phyloP scores from a whole-genome alignment of 768 basidiomycete species.

The Naganishia antarctica region DNA sequence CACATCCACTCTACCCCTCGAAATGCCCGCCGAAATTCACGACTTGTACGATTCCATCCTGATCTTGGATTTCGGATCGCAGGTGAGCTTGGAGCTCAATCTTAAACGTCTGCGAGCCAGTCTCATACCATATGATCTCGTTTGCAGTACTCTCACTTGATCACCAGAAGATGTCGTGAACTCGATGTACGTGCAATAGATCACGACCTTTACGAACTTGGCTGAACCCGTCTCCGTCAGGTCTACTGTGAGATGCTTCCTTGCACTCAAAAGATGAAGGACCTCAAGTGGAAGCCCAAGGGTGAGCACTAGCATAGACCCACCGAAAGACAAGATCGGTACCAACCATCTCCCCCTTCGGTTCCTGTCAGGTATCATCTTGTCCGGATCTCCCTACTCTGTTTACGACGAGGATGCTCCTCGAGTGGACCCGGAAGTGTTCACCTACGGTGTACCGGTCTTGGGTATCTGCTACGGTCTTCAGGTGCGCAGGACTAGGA shows the following conservation, averaged over 20 bases:
- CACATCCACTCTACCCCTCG: background rate
- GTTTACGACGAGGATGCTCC: conserved; percentile 91
- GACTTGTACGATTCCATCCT: conserved; percentile 93
- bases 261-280: conserved; percentile 82
- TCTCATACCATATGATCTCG: background rate
- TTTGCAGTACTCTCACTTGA: conserved; percentile 88
- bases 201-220: background rate
- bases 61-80: conserved; percentile 95
- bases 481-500: conserved; percentile 58
- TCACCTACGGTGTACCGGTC: conserved; percentile 74
- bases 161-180: conserved; percentile 95
- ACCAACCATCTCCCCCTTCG: no score
- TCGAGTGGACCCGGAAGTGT: conserved; percentile 87
- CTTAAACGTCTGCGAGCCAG: background rate
- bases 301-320: conserved; percentile 62
- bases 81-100: conserved; percentile 55
- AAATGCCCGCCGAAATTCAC: conserved; percentile 64
- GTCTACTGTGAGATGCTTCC: conserved; percentile 92
- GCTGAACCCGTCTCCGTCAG: conserved; percentile 31
- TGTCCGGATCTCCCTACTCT: conserved; percentile 96
- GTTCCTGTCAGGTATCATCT: conserved; percentile 82
- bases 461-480: conserved; percentile 97
- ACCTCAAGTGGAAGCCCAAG: conserved; percentile 88
- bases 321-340: no score
- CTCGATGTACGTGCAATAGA: conserved; percentile 60